phyloP scores from a whole-genome alignment of 2,329 filamentous ascomycete genomes.

The Colletotrichum karsti region DNA sequence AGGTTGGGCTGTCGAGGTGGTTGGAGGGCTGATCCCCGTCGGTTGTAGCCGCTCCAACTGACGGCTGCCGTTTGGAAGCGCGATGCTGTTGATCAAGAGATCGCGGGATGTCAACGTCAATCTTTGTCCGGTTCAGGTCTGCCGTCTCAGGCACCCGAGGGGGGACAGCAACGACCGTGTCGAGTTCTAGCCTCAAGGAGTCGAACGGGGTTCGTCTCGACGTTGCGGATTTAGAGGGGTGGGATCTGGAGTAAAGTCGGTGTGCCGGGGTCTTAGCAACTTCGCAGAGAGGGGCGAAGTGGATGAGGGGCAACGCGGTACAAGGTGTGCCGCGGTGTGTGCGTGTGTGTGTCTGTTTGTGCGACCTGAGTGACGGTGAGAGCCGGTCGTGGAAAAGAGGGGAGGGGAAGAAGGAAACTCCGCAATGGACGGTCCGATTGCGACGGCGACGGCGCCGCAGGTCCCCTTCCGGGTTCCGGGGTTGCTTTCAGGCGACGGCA shows the following conservation, averaged over 20 bases:
- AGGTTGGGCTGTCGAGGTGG: neutral
- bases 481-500: neutral
- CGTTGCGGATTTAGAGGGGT: neutral
- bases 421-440: neutral
- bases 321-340: constrained; percentile 6
- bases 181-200: neutral
- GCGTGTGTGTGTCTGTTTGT: neutral
- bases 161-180: neutral
- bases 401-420: neutral
- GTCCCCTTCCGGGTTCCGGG: constrained; percentile 7
- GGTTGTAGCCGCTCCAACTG: constrained; percentile 21
- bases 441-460: neutral
- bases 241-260: constrained; percentile 5
- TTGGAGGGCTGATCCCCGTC: constrained; percentile 1
- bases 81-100: neutral
- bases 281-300: neutral
- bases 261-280: neutral
- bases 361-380: neutral
- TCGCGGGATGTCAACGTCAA: neutral
- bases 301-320: neutral
- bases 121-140: neutral
- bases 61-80: neutral
- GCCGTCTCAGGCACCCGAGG: neutral
- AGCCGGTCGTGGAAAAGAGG: neutral
- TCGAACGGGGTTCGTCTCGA: neutral